Evolutionary conservation across 2,329 filamentous ascomycete species (phyloP).

Genomic region (Cladobotryum protrusum): DNA sequence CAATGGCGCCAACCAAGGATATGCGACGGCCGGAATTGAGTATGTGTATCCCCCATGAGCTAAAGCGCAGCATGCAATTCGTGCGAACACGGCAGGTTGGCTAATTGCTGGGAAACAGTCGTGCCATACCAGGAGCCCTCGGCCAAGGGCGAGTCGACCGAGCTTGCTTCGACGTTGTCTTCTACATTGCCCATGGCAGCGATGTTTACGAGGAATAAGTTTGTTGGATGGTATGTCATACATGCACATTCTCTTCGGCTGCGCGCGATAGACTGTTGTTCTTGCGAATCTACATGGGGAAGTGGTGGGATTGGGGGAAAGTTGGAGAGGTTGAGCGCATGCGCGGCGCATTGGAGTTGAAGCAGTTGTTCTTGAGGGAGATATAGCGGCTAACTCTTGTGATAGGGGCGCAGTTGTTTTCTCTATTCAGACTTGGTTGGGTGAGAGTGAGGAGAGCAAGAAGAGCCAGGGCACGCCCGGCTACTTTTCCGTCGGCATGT

Average conservation of each 20-base stretch:
- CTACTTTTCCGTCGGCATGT: constrained; percentile 71
- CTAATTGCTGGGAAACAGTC: constrained; percentile 43
- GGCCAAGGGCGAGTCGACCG: constrained; percentile 55
- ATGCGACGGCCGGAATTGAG: constrained; percentile 40
- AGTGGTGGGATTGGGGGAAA: background rate
- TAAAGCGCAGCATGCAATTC: background rate
- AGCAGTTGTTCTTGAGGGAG: background rate
- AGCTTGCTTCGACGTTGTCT: constrained; percentile 64
- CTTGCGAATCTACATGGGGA: background rate
- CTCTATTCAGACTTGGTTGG: constrained; percentile 69
- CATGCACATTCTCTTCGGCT: background rate
- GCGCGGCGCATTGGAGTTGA: background rate
- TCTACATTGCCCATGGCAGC: constrained; percentile 93
- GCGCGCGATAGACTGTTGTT: no score
- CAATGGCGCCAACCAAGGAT: constrained; percentile 39
- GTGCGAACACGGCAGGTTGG: background rate
- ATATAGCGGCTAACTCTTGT: background rate
- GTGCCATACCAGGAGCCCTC: constrained; percentile 80
- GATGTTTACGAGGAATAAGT: constrained; percentile 89
- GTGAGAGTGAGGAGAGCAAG: constrained; percentile 62
- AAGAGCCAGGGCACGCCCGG: constrained; percentile 61
- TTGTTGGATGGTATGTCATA: constrained; percentile 53
- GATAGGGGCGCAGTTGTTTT: constrained; percentile 66
- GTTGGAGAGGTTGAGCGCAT: background rate
- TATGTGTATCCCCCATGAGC: constrained; percentile 20